Base-by-base conservation (phyloP, 306 rosid genomes). In the Vicia villosa region DNA sequence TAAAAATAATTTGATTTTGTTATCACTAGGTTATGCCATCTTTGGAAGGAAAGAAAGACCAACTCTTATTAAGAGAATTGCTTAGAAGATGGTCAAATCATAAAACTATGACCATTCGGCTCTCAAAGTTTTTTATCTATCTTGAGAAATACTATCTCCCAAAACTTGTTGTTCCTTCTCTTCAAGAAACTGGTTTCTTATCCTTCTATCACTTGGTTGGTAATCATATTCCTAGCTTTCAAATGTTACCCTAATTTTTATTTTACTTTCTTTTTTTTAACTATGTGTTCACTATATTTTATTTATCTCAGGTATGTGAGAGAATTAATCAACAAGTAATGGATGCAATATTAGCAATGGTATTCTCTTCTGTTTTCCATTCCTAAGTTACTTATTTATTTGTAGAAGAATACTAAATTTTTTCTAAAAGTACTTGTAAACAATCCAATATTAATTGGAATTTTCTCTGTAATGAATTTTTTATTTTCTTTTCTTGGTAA, bases 31-130 rank as follows among this genome's bases (percentile, higher is more conserved):
- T 88, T 37, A 78, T 91, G 74, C 95, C 92, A 65, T 88, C 90
- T 60, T 74, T 88, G 80, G 61, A 81, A 73, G 97, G 74, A 70
- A 88, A 91, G 80, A 86, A 88, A 66, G 89, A 83, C 60, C 91
- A 85, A 37, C 54, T 79, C 70, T 78, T 91, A 89, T 67, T 91
- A 72, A 81, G 80, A 64, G 95, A 86, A 77, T 84, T 91, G n/a
- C 86, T 81, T 67, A 83, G 72, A 86, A 86, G 92, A 85, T 91
- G 97, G 97, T 85, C 83, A 38, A 85, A 88, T 82, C 90, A 91
- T 76, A 88, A 88, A 79, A 79, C 64, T 41, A 83, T 88, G 95
- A 90, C 87, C 61, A 52, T 72, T 20, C 85, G 89, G 83, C 89
- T 88, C 45, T 83, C 86, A 72, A 83, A 85, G 28, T 68, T 86